A percentile compares a stretch with the other conserved stretches of the same genome.
Evolutionary conservation across 306 rosid genomes (phyloP).

Genomic region (Lathyrus oleraceus): DNA sequence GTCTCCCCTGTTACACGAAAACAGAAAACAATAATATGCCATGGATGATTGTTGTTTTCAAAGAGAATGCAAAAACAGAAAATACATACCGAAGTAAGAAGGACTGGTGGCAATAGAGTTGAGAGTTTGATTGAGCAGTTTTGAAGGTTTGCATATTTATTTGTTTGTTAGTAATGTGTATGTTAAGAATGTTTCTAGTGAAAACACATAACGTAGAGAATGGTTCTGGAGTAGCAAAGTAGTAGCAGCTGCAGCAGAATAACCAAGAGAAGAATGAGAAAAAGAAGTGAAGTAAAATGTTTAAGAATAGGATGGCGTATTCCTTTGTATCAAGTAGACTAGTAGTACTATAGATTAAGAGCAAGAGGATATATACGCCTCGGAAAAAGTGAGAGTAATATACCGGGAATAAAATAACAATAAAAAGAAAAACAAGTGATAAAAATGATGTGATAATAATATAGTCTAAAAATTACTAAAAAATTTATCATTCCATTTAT

Average conservation of each 20-base stretch:
- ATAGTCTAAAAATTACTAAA: too few species aligned
- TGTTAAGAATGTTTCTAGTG: neutral
- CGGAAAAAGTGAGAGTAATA: too few species aligned
- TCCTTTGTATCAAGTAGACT: neutral
- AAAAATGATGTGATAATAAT: too few species aligned
- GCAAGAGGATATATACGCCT: too few species aligned
- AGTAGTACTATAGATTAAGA: conserved; percentile 31
- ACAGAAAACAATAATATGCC: conserved; percentile 9
- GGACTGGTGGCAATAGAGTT: conserved; percentile 58
- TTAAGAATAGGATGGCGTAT: conserved; percentile 51
- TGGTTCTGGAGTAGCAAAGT: neutral
- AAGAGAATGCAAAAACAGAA: neutral
- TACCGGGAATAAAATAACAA: too few species aligned
- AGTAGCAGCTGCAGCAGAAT: neutral
- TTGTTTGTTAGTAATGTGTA: neutral
- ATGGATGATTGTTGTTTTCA: neutral
- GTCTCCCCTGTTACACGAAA: conserved; percentile 67
- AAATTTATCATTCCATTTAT: too few species aligned
- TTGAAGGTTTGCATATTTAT: conserved; percentile 72
- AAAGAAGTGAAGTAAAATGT: conserved; percentile 41
- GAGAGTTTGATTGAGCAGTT: conserved; percentile 53
- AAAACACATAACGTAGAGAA: neutral
- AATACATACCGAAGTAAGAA: conserved; percentile 55
- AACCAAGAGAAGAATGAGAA: conserved; percentile 6
- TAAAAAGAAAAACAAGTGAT: too few species aligned